Evolutionary conservation across 306 rosid genomes (phyloP).

Genomic region (Leucaena leucocephala): DNA sequence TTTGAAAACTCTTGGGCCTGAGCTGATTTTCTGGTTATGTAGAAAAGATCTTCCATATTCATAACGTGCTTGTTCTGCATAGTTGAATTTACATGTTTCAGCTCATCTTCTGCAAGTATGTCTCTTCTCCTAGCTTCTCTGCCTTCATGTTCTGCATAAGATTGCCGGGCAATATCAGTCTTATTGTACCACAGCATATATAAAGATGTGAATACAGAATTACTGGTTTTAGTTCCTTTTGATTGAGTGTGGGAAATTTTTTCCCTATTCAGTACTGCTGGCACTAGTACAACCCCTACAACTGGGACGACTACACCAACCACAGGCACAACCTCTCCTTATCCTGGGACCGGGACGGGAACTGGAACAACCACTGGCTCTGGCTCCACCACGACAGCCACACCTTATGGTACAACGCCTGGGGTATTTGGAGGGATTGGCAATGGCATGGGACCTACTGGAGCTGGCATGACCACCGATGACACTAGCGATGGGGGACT

Average conservation of each 20-base stretch:
- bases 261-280: slow-evolving; percentile 44
- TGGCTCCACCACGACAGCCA: neutral
- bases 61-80: neutral
- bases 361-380: slow-evolving; percentile 22
- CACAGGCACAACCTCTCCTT: slow-evolving; percentile 28
- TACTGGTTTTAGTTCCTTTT: neutral
- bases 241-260: slow-evolving; percentile 11
- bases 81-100: neutral
- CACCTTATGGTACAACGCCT: slow-evolving; percentile 47
- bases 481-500: slow-evolving; percentile 63
- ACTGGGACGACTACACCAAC: slow-evolving; percentile 34
- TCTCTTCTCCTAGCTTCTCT: neutral
- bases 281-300: slow-evolving; percentile 51
- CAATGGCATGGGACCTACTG: slow-evolving; percentile 71
- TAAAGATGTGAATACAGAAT: neutral
- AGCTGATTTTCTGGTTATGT: neutral
- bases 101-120: neutral
- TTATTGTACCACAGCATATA: neutral
- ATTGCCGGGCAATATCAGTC: neutral
- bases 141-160: neutral
- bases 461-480: slow-evolving; percentile 66
- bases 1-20: neutral
- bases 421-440: slow-evolving; percentile 84
- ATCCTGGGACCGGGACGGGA: neutral
- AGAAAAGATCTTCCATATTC: neutral